phyloP scores from a whole-genome alignment of 768 basidiomycete species.

The Kondoa malvinella region DNA sequence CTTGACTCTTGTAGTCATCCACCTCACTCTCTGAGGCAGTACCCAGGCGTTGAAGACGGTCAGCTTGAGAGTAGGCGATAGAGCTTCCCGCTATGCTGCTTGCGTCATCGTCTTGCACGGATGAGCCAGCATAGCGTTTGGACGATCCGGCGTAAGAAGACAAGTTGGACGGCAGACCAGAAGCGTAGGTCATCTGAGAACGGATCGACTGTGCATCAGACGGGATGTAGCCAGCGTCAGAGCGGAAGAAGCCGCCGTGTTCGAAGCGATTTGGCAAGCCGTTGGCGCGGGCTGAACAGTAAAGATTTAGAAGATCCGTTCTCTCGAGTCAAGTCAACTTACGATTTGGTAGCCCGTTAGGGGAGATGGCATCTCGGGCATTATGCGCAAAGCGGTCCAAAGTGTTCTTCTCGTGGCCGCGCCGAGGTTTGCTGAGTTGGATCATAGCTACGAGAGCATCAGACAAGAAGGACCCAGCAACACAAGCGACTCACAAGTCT shows the following conservation, averaged over 20 bases:
- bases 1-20: constrained; percentile 24
- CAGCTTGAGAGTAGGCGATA: constrained; percentile 67
- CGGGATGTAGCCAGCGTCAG: constrained; percentile 86
- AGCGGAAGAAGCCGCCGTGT: constrained; percentile 71
- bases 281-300: constrained; percentile 50
- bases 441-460: constrained; percentile 48
- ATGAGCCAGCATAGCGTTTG: constrained; percentile 37
- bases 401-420: constrained; percentile 72
- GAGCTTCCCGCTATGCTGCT: constrained; percentile 36
- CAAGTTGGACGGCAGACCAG: constrained; percentile 54
- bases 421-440: constrained; percentile 93
- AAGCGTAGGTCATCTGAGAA: constrained; percentile 90
- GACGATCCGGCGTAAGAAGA: constrained; percentile 27
- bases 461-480: neutral
- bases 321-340: constrained; percentile 9
- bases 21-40: constrained; percentile 5
- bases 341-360: constrained; percentile 16
- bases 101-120: constrained; percentile 32
- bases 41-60: constrained; percentile 48
- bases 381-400: constrained; percentile 84
- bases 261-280: constrained; percentile 92
- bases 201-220: constrained; percentile 89
- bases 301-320: too few relatives aligned
- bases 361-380: constrained; percentile 54
- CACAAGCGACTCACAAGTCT: constrained; percentile 42